Evolutionary conservation across 2,329 filamentous ascomycete genomes (phyloP).

Genomic region (Cylindrodendrum hubeiense): DNA sequence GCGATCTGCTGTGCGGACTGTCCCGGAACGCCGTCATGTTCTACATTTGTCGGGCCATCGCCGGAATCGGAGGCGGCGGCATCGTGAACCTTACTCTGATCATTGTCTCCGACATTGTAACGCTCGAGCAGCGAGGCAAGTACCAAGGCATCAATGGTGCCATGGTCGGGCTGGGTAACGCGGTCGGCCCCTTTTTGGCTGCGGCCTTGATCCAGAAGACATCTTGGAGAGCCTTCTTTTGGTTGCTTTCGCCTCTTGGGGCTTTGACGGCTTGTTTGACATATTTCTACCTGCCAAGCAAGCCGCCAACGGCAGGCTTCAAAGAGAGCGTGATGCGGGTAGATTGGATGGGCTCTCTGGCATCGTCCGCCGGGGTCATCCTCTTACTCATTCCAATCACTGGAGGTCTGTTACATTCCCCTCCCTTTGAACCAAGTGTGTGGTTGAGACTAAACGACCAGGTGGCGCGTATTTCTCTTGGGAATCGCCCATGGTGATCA

Average conservation of each 20-base stretch:
- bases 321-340: constrained; percentile 65
- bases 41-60: constrained; percentile 70
- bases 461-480: constrained; percentile 58
- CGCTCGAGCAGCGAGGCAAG: constrained; percentile 69
- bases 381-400: constrained; percentile 74
- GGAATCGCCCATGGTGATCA: constrained; percentile 77
- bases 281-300: constrained; percentile 65
- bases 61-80: constrained; percentile 73
- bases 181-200: constrained; percentile 58
- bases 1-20: constrained; percentile 71
- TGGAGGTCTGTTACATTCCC: constrained; percentile 55
- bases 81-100: constrained; percentile 71
- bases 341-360: constrained; percentile 69
- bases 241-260: constrained; percentile 63
- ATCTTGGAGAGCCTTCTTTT: constrained; percentile 60
- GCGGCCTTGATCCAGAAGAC: constrained; percentile 52
- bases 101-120: constrained; percentile 71
- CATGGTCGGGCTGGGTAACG: constrained; percentile 56
- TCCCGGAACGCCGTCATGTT: constrained; percentile 67
- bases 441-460: not conserved
- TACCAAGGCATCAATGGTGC: constrained; percentile 60
- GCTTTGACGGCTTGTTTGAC: constrained; percentile 57
- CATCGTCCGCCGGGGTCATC: constrained; percentile 67
- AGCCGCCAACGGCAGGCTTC: constrained; percentile 59
- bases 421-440: not conserved